Evolutionary conservation across 2,329 filamentous ascomycete species (phyloP).

Genomic region (Hymenoscyphus infarciens): DNA sequence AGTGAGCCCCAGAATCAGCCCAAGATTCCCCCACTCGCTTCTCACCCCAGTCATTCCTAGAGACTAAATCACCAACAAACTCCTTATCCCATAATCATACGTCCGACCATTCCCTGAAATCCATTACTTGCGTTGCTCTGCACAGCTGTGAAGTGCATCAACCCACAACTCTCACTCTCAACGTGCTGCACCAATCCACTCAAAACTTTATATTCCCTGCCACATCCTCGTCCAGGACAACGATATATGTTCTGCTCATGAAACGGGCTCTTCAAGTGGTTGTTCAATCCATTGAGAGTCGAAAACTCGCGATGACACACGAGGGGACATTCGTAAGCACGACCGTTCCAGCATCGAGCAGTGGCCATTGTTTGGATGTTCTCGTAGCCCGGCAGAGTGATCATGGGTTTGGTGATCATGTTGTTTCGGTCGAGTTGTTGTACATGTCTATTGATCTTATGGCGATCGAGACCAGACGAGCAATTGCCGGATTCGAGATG

Average conservation of each 20-base stretch:
- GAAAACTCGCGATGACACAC: slow-evolving; percentile 45
- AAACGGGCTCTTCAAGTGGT: slow-evolving; percentile 51
- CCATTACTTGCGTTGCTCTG: slow-evolving; percentile 21
- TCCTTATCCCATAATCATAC: slow-evolving; percentile 21
- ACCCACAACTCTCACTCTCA: slow-evolving; percentile 31
- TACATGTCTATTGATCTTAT: slow-evolving; percentile 45
- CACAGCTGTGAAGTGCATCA: slow-evolving; percentile 26
- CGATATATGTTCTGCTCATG: slow-evolving; percentile 44
- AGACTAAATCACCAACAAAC: neutral
- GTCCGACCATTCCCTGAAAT: slow-evolving; percentile 36
- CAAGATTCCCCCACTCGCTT: neutral
- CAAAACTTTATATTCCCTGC: slow-evolving; percentile 22
- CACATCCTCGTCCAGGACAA: slow-evolving; percentile 23
- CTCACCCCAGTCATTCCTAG: neutral
- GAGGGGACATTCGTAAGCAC: slow-evolving; percentile 49
- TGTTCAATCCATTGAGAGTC: slow-evolving; percentile 39
- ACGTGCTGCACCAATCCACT: slow-evolving; percentile 29
- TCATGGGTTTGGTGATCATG: slow-evolving; percentile 48
- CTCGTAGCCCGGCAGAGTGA: slow-evolving; percentile 42
- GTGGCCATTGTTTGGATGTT: slow-evolving; percentile 39
- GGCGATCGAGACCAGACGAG: slow-evolving; percentile 44
- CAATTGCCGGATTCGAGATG: slow-evolving; percentile 51
- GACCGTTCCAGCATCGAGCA: slow-evolving; percentile 43
- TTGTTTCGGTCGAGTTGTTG: slow-evolving; percentile 45
- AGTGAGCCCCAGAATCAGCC: neutral